Base-by-base conservation (phyloP, 2,329 filamentous ascomycete species). In the Ceratocystis ficicola region DNA sequence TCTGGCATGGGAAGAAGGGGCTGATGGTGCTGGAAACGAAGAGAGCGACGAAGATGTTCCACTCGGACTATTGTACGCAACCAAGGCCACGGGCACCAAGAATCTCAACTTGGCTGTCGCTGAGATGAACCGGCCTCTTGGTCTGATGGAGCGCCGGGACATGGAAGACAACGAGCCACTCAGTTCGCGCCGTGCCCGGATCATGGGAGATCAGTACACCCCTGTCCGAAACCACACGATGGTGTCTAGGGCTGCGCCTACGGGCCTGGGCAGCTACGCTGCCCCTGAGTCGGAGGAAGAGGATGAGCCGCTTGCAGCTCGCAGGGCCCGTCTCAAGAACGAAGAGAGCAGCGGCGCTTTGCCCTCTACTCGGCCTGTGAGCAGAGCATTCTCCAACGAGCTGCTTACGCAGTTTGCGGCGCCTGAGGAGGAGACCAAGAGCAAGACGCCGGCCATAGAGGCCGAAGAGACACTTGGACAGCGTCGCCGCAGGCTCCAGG, bases 121-220 rank as follows among this genome's bases (percentile, higher is more conserved):
- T 66, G 81, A 83, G 75, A 72, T 86, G 69, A 81, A 85, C 75
- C 76, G 85, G 10, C 88, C 89, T 0, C 74, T 90, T 4, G 89
- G 89, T 3, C 75, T 94, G 66, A 86, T 94, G 79, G 88, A 95
- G 72, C 85, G 84, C 71, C 85, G 90, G 60, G 87, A 95, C 67
- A 77, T 94, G 69, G 94, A 99, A 73, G 94, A 99, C 71, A 94
- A 91, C 65, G 94, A 97, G 73, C 92, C 94, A 0, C 78, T 96
- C 22, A 91, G 88, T 71, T 81, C 81, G 48, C 86, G 92, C 2
- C 85, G 89, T 61, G 88, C 87, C 50, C 82, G 92, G 66, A 79
- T 96, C 5, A 82, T 86, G 55, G 89, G 89, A 46, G 79, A 82
- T 17, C 77, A 79, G 55, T 80, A 81, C 20, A 75, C 76, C 55